A percentile compares a stretch with the other conserved stretches of the same genome.
Conservation (phyloP, 1,284 basidiomycete genomes). For the Irpex sp. region DNA sequence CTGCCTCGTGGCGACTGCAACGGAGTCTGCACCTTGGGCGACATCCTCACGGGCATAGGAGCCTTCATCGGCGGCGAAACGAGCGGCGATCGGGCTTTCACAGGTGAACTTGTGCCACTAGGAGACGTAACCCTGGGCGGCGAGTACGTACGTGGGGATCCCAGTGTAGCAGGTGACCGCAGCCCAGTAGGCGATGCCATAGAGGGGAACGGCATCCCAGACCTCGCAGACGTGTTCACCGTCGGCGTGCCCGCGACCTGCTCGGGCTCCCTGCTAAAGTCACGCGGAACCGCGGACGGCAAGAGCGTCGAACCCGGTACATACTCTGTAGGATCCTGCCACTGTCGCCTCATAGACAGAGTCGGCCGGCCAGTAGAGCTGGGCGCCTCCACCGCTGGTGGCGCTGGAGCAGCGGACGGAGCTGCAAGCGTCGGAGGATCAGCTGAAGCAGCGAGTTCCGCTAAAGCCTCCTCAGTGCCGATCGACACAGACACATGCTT, state of each 20-base stretch:
- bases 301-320: slow-evolving; percentile 17
- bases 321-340: slow-evolving; percentile 11
- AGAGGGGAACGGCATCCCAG: slow-evolving; percentile 26
- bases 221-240: slow-evolving; percentile 13
- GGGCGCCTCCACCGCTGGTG: background rate
- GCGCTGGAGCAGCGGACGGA: background rate
- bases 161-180: slow-evolving; percentile 29
- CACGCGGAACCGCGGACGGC: slow-evolving; percentile 23
- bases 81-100: slow-evolving; percentile 13
- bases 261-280: slow-evolving; percentile 22
- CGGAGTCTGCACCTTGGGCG: background rate
- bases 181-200: slow-evolving; percentile 27
- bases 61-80: slow-evolving; percentile 9
- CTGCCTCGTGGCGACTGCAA: slow-evolving; percentile 3
- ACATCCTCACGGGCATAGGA: background rate
- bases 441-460: background rate
- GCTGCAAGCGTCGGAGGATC: background rate
- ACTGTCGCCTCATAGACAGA: slow-evolving; percentile 11
- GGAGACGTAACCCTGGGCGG: slow-evolving; percentile 22
- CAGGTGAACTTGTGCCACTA: background rate
- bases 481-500: background rate
- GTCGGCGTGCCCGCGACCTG: slow-evolving; percentile 20
- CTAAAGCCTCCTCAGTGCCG: background rate
- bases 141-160: slow-evolving; percentile 30
- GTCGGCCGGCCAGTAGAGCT: background rate